These are phyloP conservation scores for Phytophthora macrochlamydospora DNA, from an alignment of 352 stramenopile genomes.

Conservation along the genomic window DNA sequence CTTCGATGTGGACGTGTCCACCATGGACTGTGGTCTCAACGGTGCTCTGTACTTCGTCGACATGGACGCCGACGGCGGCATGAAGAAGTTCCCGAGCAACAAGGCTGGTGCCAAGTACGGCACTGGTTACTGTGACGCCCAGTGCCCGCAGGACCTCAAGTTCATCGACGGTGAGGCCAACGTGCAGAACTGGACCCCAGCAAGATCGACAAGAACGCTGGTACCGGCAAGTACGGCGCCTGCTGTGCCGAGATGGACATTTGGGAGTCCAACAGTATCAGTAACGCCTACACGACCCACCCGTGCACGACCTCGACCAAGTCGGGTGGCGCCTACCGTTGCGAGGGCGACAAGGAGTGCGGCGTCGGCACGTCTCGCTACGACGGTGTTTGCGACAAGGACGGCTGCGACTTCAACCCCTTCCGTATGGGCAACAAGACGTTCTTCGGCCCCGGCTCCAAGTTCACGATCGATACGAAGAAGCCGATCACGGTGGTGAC, in stretches of 20 bases:
- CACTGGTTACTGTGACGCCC: conserved; percentile 23
- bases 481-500: conserved; percentile 2
- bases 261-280: conserved; percentile 38
- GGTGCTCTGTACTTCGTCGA: conserved; percentile 54
- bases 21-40: conserved; percentile 43
- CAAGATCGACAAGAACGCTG: neutral
- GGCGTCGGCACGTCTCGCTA: neutral
- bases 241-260: conserved; percentile 54
- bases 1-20: conserved; percentile 46
- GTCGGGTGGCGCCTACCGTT: neutral
- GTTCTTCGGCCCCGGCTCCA: neutral
- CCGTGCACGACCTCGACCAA: conserved; percentile 18
- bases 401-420: conserved; percentile 1
- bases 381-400: conserved; percentile 2
- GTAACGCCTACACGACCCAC: conserved; percentile 32
- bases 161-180: conserved; percentile 57
- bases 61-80: conserved; percentile 45
- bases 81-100: conserved; percentile 28
- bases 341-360: neutral
- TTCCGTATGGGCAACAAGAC: conserved; percentile 4
- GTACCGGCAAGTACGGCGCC: conserved; percentile 35
- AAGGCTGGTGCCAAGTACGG: conserved; percentile 35
- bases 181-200: conserved; percentile 1
- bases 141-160: conserved; percentile 52
- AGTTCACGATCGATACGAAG: neutral